Percentiles rank a stretch among this genome's conserved stretches.
Conservation (phyloP, 306 rosid species). For the Vachellia pachyceras region DNA sequence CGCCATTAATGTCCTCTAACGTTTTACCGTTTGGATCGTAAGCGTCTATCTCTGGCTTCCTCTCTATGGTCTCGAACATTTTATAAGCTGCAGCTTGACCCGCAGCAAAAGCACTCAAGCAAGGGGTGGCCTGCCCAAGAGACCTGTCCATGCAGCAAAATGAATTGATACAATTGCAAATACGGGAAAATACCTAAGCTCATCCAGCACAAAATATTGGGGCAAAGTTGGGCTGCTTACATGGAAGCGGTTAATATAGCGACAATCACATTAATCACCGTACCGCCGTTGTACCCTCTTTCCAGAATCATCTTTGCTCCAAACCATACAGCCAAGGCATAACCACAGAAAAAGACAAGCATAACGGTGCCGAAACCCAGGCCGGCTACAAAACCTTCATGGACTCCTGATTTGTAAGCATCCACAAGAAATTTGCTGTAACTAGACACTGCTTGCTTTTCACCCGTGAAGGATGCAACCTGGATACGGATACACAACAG, state of each 20-base stretch:
- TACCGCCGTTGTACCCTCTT: slow-evolving; percentile 68
- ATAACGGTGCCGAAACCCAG: slow-evolving; percentile 58
- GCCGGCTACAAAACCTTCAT: slow-evolving; percentile 67
- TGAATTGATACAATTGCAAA: background rate
- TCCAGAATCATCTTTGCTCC: slow-evolving; percentile 72
- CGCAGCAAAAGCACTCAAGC: slow-evolving; percentile 76
- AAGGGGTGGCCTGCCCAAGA: slow-evolving; percentile 77
- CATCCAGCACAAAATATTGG: background rate
- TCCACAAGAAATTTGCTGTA: slow-evolving; percentile 60
- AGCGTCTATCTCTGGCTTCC: slow-evolving; percentile 74
- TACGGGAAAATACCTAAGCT: background rate
- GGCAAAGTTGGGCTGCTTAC: slow-evolving; percentile 45
- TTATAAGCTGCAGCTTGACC: slow-evolving; percentile 90
- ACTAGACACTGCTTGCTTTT: slow-evolving; percentile 63
- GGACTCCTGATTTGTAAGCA: slow-evolving; percentile 74
- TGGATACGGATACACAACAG: slow-evolving; percentile 21
- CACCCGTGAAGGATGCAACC: slow-evolving; percentile 86
- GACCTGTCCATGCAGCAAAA: slow-evolving; percentile 52
- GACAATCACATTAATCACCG: slow-evolving; percentile 63
- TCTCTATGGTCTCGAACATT: slow-evolving; percentile 77
- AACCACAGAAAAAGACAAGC: slow-evolving; percentile 59
- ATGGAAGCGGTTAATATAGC: slow-evolving; percentile 76
- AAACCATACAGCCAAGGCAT: slow-evolving; percentile 77
- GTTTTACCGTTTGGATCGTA: slow-evolving; percentile 58
- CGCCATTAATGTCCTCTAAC: slow-evolving; percentile 64